Percentiles rank a stretch among this genome's conserved stretches.
phyloP scores from a whole-genome alignment of 192 early-diverging fungal species.

The Mortierella hygrophila region DNA sequence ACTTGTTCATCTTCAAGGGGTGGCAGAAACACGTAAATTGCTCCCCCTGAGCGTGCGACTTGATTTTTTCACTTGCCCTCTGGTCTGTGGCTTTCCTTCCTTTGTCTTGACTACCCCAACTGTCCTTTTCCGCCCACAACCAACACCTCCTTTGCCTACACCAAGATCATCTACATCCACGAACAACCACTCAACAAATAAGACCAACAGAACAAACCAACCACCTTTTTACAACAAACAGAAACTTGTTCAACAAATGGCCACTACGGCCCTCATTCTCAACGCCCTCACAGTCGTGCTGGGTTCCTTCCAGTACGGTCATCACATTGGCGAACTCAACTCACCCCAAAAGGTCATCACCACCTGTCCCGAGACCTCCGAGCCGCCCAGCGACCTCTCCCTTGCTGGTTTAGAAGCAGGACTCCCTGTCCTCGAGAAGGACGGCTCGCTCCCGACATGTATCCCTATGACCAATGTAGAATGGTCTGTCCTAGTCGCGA shows the following conservation, averaged over 20 bases:
- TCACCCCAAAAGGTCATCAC: conserved; percentile 68
- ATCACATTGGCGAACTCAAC: conserved; percentile 72
- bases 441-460: conserved; percentile 67
- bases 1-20: background rate
- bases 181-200: background rate
- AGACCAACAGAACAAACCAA: background rate
- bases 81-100: background rate
- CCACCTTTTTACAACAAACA: background rate
- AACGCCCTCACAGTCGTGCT: conserved; percentile 58
- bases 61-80: background rate
- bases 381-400: background rate
- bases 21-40: background rate
- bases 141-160: too few relatives aligned
- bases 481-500: conserved; percentile 72
- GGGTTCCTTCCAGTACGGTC: conserved; percentile 71
- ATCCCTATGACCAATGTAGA: conserved; percentile 74
- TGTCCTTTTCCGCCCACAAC: background rate
- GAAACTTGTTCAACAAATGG: conserved; percentile 17
- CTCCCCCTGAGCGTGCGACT: conserved; percentile 1
- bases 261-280: conserved; percentile 53
- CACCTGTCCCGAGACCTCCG: conserved; percentile 34
- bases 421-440: background rate
- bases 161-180: too few relatives aligned
- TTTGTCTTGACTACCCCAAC: background rate
- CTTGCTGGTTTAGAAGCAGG: background rate